These are phyloP conservation scores for Erodium trifolium DNA, from an alignment of 441 rosid species.

Conservation along the genomic window DNA sequence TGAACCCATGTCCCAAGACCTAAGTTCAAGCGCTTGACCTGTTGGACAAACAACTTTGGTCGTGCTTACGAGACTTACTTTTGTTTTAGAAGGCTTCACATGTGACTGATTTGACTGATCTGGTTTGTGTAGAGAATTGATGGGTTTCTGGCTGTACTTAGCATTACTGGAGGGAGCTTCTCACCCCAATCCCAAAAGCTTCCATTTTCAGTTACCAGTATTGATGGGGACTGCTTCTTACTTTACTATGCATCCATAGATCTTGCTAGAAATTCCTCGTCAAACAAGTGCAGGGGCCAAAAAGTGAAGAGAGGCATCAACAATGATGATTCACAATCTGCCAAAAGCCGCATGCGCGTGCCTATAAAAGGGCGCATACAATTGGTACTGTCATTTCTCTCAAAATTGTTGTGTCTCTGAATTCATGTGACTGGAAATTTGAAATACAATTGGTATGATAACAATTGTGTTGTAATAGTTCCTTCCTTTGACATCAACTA, in stretches of 20 bases:
- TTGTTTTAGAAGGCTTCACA: too few species aligned
- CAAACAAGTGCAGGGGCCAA: constrained; percentile 45
- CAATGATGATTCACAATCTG: constrained; percentile 50
- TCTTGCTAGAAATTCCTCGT: constrained; percentile 50
- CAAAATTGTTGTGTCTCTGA: constrained; percentile 6
- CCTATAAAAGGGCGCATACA: constrained; percentile 97
- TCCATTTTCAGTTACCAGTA: constrained; percentile 85
- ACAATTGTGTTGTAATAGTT: too few species aligned
- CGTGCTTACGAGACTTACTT: too few species aligned
- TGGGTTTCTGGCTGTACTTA: constrained; percentile 53
- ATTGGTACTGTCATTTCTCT: constrained; percentile 45
- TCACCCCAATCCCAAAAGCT: constrained; percentile 86
- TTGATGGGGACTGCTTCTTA: constrained; percentile 72
- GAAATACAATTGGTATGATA: not conserved
- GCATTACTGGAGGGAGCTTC: constrained; percentile 52
- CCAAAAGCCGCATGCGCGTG: constrained; percentile 60
- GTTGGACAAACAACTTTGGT: too few species aligned
- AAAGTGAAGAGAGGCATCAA: constrained; percentile 39
- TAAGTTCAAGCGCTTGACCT: too few species aligned
- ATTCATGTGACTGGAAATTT: constrained; percentile 8
- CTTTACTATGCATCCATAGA: constrained; percentile 81
- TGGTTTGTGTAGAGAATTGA: constrained; percentile 49
- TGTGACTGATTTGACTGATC: not conserved
- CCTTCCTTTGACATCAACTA: not conserved
- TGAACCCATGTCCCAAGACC: too few species aligned